These are phyloP conservation scores for Teunomyces pallodes DNA, from an alignment of 805 yeast species.

Conservation along the genomic window DNA sequence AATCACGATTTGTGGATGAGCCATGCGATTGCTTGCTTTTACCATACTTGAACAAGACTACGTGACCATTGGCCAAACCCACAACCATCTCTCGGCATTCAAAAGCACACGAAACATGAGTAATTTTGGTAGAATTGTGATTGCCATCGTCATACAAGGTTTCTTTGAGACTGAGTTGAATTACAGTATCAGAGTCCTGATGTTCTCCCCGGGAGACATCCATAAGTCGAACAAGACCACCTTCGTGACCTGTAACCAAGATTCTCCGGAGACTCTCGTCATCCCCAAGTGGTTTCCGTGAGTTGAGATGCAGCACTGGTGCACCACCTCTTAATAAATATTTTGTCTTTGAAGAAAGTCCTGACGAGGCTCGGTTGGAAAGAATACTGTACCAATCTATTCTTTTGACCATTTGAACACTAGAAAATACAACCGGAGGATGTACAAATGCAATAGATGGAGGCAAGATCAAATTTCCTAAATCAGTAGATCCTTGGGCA, in stretches of 20 bases:
- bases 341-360: constrained; percentile 41
- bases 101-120: constrained; percentile 69
- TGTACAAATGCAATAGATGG: constrained; percentile 76
- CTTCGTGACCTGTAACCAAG: constrained; percentile 82
- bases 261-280: constrained; percentile 43
- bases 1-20: constrained; percentile 17
- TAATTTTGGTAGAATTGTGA: constrained; percentile 44
- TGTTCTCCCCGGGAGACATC: constrained; percentile 77
- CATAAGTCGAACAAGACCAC: constrained; percentile 80
- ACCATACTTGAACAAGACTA: constrained; percentile 71
- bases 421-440: constrained; percentile 61
- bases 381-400: constrained; percentile 80
- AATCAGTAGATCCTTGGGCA: constrained; percentile 16
- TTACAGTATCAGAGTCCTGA: constrained; percentile 27
- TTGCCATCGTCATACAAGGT: constrained; percentile 28
- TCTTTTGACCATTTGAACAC: constrained; percentile 52
- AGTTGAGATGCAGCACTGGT: constrained; percentile 43
- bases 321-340: constrained; percentile 77
- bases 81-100: constrained; percentile 74
- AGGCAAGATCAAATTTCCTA: constrained; percentile 57
- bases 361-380: constrained; percentile 28
- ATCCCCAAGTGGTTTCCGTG: constrained; percentile 29
- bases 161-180: constrained; percentile 34
- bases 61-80: constrained; percentile 67
- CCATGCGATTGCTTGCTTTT: constrained; percentile 31